These are phyloP conservation scores for Adansonia madagascariensis DNA, from an alignment of 441 rosid species.

Conservation along the genomic window DNA sequence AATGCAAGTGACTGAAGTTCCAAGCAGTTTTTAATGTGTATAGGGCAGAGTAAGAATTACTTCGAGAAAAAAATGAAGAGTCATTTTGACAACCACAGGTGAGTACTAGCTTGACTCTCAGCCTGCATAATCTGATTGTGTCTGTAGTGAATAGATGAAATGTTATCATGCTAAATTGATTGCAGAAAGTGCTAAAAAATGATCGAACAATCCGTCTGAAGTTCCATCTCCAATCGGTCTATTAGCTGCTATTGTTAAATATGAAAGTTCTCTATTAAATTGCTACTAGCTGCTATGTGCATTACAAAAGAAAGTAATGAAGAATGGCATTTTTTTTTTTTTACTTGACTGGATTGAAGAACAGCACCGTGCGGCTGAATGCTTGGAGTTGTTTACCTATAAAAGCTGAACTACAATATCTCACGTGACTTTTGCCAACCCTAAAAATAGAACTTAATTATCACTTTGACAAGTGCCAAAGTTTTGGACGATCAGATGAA, in stretches of 20 bases:
- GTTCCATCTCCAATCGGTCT: background rate
- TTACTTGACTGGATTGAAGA: background rate
- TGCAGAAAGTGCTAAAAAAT: background rate
- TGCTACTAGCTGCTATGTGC: background rate
- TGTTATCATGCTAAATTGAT: background rate
- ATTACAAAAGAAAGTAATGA: background rate
- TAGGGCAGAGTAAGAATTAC: background rate
- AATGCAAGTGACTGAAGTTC: conserved; percentile 65
- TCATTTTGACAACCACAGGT: background rate
- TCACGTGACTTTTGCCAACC: background rate
- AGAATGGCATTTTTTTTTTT: background rate
- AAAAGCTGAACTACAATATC: background rate
- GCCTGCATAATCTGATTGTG: background rate
- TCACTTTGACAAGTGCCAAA: background rate
- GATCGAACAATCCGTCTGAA: background rate
- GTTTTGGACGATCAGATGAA: background rate
- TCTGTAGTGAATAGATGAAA: background rate
- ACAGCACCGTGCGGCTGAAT: background rate
- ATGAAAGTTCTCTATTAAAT: background rate
- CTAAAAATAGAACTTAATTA: background rate
- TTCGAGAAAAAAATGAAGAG: background rate
- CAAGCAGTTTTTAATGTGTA: conserved; percentile 32
- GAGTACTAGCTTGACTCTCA: background rate
- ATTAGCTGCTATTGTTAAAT: background rate
- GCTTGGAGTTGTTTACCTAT: background rate